phyloP scores from a whole-genome alignment of 306 rosid genomes.

The Geum urbanum region DNA sequence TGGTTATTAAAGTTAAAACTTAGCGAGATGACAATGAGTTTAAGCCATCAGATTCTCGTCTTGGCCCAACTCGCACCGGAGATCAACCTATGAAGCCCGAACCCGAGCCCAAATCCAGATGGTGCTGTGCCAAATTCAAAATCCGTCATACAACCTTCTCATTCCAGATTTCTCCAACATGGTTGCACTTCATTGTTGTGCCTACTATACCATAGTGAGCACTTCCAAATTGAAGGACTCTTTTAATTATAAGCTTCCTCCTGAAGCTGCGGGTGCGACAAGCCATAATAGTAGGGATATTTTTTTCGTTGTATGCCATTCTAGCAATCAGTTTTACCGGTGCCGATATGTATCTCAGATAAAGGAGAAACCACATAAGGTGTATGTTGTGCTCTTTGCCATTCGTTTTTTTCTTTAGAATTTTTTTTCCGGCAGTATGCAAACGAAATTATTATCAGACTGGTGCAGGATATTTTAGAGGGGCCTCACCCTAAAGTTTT shows the following conservation, averaged over 20 bases:
- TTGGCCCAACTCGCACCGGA: too few relatives aligned
- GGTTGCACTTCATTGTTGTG: conserved; percentile 94
- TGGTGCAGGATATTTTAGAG: too few relatives aligned
- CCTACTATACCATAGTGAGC: conserved; percentile 64
- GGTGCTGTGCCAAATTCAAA: conserved; percentile 61
- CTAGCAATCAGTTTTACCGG: conserved; percentile 81
- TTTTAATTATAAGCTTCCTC: conserved; percentile 74
- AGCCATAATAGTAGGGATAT: conserved; percentile 96
- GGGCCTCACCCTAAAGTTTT: too few relatives aligned
- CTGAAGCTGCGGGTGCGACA: conserved; percentile 97
- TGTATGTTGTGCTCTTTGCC: conserved; percentile 94
- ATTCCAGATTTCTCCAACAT: conserved; percentile 98
- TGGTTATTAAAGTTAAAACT: too few relatives aligned
- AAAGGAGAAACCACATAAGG: conserved; percentile 86
- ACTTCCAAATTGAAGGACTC: conserved; percentile 95
- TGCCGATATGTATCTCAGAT: conserved; percentile 91
- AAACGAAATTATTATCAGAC: too few relatives aligned
- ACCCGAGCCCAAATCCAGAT: conserved; percentile 68
- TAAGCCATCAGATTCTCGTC: too few relatives aligned
- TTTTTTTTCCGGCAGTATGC: conserved; percentile 52
- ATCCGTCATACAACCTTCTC: conserved; percentile 95
- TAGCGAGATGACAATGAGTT: too few relatives aligned
- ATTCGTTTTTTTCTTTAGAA: conserved; percentile 72
- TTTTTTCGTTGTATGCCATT: conserved; percentile 76
- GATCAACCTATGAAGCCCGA: conserved; percentile 93